A percentile compares a stretch with the other conserved stretches of the same genome.
Conservation (phyloP, 2,329 filamentous ascomycete genomes). For the Domatiomyces catenatus region DNA sequence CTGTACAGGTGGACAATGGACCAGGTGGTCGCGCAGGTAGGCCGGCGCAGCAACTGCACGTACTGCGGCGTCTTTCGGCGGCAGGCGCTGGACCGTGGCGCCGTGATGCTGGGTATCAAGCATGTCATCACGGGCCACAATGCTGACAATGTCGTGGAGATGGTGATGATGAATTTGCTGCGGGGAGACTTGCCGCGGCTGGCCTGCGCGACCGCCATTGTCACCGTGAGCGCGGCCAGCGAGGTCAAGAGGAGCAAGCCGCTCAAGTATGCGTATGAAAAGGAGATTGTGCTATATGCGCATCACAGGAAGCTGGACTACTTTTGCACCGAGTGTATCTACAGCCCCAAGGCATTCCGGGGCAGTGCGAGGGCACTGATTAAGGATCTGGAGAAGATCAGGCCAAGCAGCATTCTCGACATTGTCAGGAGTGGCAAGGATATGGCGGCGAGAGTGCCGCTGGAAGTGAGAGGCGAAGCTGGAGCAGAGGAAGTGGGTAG, state of each 20-base stretch:
- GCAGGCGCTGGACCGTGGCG: slow-evolving; percentile 84
- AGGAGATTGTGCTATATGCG: slow-evolving; percentile 95
- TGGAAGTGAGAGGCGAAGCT: slow-evolving; percentile 31
- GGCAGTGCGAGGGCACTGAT: slow-evolving; percentile 83
- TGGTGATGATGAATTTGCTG: slow-evolving; percentile 91
- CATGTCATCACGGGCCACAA: slow-evolving; percentile 98
- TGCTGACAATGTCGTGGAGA: slow-evolving; percentile 92
- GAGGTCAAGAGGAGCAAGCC: slow-evolving; percentile 94
- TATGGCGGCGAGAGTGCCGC: slow-evolving; percentile 75
- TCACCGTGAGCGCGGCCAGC: slow-evolving; percentile 61
- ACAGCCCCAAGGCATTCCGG: slow-evolving; percentile 90
- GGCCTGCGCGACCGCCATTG: slow-evolving; percentile 75
- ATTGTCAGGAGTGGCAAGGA: slow-evolving; percentile 91
- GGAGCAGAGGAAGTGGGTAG: slow-evolving; percentile 22
- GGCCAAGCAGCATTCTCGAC: slow-evolving; percentile 86
- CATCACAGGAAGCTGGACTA: slow-evolving; percentile 95
- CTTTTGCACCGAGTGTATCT: slow-evolving; percentile 96
- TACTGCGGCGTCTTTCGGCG: slow-evolving; percentile 94
- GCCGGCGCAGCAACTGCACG: slow-evolving; percentile 97
- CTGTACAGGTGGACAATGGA: slow-evolving; percentile 99
- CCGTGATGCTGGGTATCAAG: slow-evolving; percentile 69
- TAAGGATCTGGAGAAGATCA: slow-evolving; percentile 84
- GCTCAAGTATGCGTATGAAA: slow-evolving; percentile 95
- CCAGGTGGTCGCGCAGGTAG: slow-evolving; percentile 87
- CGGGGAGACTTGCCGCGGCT: slow-evolving; percentile 78